Conservation (phyloP, 192 early-diverging fungal genomes). For the Coemansia sp. region DNA sequence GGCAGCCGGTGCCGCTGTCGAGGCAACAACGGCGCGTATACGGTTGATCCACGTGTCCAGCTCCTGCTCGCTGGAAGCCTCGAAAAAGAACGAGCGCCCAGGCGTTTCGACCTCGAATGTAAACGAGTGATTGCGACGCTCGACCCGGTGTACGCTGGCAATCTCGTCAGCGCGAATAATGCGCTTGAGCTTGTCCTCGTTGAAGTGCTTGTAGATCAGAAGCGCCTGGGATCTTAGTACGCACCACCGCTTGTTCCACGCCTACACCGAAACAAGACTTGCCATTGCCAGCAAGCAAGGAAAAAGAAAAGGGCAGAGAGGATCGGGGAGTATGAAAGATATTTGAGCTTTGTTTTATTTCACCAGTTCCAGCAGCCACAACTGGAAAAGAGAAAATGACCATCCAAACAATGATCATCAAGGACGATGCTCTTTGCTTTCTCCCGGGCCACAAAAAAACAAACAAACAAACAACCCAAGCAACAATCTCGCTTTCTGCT, state of each 20-base stretch:
- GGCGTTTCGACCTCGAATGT: slow-evolving; percentile 43
- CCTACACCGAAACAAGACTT: slow-evolving; percentile 17
- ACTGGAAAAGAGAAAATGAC: background rate
- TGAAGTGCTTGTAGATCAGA: slow-evolving; percentile 45
- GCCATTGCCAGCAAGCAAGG: background rate
- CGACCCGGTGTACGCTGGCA: slow-evolving; percentile 23
- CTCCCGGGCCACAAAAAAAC: slow-evolving; percentile 8
- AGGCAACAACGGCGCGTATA: slow-evolving; percentile 26
- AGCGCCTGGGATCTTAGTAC: slow-evolving; percentile 51
- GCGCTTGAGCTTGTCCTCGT: slow-evolving; percentile 50
- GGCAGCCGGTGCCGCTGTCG: slow-evolving; percentile 10
- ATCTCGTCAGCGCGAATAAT: slow-evolving; percentile 53
- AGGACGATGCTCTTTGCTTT: background rate
- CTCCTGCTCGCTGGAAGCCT: slow-evolving; percentile 52
- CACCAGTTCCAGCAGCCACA: background rate
- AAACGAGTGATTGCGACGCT: slow-evolving; percentile 49
- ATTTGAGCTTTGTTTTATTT: background rate
- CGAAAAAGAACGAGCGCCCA: slow-evolving; percentile 45
- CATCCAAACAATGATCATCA: background rate
- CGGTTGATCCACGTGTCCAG: slow-evolving; percentile 36
- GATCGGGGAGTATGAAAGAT: too few species aligned
- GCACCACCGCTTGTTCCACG: slow-evolving; percentile 55
- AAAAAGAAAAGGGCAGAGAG: background rate
- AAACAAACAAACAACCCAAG: slow-evolving; percentile 7
- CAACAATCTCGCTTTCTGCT: too few species aligned